Evolutionary conservation across 2,329 filamentous ascomycete genomes (phyloP), one percentile per base, ranked within the genome.

Genomic region (Dothidotthia symphoricarpi): DNA sequence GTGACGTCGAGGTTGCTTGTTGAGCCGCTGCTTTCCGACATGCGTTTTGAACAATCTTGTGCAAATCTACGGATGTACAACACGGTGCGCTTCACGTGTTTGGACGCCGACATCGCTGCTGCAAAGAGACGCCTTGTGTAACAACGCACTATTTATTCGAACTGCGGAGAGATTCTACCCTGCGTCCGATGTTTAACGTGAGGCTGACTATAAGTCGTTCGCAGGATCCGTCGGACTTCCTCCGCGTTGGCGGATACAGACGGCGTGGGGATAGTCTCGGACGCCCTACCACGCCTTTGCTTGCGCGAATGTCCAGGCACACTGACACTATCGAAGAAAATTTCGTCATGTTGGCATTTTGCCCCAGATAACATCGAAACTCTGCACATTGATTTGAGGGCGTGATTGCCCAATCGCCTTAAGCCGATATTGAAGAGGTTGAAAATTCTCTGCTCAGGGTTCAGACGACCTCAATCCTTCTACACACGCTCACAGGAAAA

Each of bases 181-280:
- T 40, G 31, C 36, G 14, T 22, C 34, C 45, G 39, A 45, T 32
- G 19, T 17, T n/a, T 34, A 30, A 29, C 31, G 33, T 35, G 32
- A 42, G 43, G 43, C 47, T 52, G 49, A 45, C 37, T 22, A 36
- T 41, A 36, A 43, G 31, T 41, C 29, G 38, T 35, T 45, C n/a
- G 29, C 36, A 37, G 24, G n/a, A n/a, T n/a, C n/a, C n/a, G n/a
- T n/a, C n/a, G n/a, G n/a, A n/a, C n/a, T n/a, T n/a, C n/a, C n/a
- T n/a, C n/a, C n/a, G n/a, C n/a, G n/a, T 31, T 35, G 13, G 41
- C 53, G 56, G 56, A 58, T 60, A 60, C 43, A 40, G 45, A 48
- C 54, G 54, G 54, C 34, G 25, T 9, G 16, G 14, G 50, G 52
- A 53, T 53, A 57, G 35, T 43, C 22, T 37, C 51, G 52, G 50